phyloP scores from a whole-genome alignment of 495 filamentous ascomycete genomes.

The Astrocystis sublimbata region DNA sequence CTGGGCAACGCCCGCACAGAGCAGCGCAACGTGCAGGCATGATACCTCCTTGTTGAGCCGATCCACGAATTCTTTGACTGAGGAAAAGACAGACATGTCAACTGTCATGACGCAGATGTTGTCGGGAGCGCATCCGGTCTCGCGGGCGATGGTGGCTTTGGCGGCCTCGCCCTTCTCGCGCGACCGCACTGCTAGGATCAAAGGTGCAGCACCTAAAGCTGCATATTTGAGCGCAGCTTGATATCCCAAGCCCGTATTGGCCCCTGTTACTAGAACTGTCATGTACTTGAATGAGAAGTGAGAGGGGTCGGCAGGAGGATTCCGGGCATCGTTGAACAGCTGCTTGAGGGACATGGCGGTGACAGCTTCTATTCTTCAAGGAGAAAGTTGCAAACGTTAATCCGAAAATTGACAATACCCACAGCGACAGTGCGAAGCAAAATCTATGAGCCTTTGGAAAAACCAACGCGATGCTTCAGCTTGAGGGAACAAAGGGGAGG shows the following conservation, averaged over 20 bases:
- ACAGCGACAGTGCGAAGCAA: too few relatives aligned
- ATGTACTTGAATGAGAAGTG: constrained; percentile 30
- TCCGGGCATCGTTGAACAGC: constrained; percentile 1
- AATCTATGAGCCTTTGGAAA: too few relatives aligned
- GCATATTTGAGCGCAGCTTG: constrained; percentile 47
- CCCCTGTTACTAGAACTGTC: constrained; percentile 53
- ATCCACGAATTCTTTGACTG: constrained; percentile 23
- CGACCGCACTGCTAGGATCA: constrained; percentile 50
- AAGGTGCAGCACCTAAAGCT: constrained; percentile 36
- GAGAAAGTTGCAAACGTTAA: too few relatives aligned
- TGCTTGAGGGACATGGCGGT: too few relatives aligned
- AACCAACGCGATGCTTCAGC: too few relatives aligned
- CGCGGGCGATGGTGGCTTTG: constrained; percentile 28
- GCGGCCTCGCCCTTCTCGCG: constrained; percentile 44
- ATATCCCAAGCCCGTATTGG: constrained; percentile 52
- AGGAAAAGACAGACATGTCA: constrained; percentile 24
- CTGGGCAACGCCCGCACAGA: constrained; percentile 43
- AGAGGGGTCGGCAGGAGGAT: constrained; percentile 1
- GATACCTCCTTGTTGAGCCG: constrained; percentile 35
- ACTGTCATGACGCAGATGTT: constrained; percentile 10
- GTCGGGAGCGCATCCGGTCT: constrained; percentile 1
- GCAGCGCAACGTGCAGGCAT: constrained; percentile 24
- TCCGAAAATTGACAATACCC: too few relatives aligned
- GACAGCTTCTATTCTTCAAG: too few relatives aligned
- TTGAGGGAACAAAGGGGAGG: too few relatives aligned